phyloP scores from a whole-genome alignment of 768 basidiomycete genomes.

The Leucocoprinus leucothites region DNA sequence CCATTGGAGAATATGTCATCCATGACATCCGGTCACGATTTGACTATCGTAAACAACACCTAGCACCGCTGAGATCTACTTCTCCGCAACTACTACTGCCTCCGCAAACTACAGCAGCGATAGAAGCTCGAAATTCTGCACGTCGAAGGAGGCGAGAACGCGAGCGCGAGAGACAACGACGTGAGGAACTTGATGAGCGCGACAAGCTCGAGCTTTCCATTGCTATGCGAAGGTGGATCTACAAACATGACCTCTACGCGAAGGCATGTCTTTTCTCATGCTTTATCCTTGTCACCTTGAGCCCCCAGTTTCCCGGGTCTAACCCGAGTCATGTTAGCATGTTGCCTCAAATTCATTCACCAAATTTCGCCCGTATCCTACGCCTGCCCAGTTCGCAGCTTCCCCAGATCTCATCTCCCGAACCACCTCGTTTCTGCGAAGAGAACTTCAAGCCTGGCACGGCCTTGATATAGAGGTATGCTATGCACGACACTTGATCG shows the following conservation, averaged over 20 bases:
- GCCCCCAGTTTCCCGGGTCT: constrained; percentile 11
- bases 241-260: constrained; percentile 74
- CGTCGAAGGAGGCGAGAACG: constrained; percentile 32
- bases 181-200: constrained; percentile 49
- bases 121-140: constrained; percentile 23
- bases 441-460: constrained; percentile 86
- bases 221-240: constrained; percentile 73
- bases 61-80: constrained; percentile 55
- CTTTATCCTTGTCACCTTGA: constrained; percentile 2
- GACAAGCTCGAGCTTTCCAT: constrained; percentile 79
- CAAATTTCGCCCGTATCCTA: constrained; percentile 87
- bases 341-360: constrained; percentile 86
- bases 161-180: constrained; percentile 44
- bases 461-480: constrained; percentile 86
- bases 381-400: constrained; percentile 76
- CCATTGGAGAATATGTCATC: constrained; percentile 71
- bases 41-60: constrained; percentile 80
- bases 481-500: constrained; percentile 11
- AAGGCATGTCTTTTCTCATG: constrained; percentile 54
- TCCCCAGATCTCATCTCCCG: constrained; percentile 73
- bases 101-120: constrained; percentile 21
- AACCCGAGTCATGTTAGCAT: constrained; percentile 49
- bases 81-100: constrained; percentile 40
- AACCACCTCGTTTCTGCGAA: constrained; percentile 76
- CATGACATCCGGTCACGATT: constrained; percentile 74